Evolutionary conservation across 331 rosid genomes (phyloP), one percentile per base, ranked within the genome.

Genomic region (Acacia pycnantha): DNA sequence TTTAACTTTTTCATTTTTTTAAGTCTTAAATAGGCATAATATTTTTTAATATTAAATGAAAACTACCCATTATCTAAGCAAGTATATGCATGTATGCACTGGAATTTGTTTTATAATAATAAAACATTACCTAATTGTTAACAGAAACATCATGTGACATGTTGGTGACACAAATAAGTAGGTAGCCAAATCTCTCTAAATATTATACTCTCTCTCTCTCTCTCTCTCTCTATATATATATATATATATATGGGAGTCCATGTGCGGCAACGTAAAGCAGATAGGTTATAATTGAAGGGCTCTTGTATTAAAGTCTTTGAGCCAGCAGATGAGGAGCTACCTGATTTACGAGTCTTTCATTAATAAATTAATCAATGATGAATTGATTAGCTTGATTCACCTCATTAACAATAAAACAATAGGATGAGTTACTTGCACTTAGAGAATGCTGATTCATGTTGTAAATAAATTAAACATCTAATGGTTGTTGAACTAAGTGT

Each of bases 101-200:
- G 40, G 54, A 71, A 44, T 71, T 7, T 6, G 10, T 24, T 44
- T 46, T 71, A 24, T 71, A 46, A 44, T 22, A 11, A 22, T 44
- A n/a, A 44, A 70, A 71, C 21, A 46, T 46, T 3, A 22, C 37
- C 66, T 71, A 73, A 73, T 37, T 27, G 37, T 29, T 31, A 76
- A 61, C 44, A 27, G 75, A 77, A 81, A 72, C 24, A 64, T 66
- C 93, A 87, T 84, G 91, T 90, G 93, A 82, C 56, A 75, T 86
- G 93, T 90, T 88, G 69, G 83, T 83, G 61, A 82, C 85, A 18
- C 33, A 37, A 41, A 43, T 70, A 70, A 27, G 89, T 84, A 80
- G 93, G 93, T 86, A 86, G 54, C 86, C 83, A 85, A 85, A 87
- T 84, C 78, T 77, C 58, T 26, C 51, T 47, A 47, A 40, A 62